Evolutionary conservation across 805 yeast genomes (phyloP).

Genomic region (Saturnispora quitensis): DNA sequence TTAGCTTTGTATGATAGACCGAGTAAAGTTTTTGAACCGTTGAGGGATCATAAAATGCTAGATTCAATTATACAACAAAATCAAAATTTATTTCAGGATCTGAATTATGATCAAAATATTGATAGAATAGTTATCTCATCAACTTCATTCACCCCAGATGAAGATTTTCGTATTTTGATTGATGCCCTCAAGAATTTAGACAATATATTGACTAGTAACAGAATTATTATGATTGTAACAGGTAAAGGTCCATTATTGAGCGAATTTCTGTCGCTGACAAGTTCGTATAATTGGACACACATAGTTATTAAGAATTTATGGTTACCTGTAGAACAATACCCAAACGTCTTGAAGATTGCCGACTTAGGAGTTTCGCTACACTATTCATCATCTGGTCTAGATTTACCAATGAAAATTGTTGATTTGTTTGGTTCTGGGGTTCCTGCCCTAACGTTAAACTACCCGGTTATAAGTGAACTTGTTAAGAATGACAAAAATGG

Average conservation of each 20-base stretch:
- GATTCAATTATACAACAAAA: slow-evolving; percentile 29
- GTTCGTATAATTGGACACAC: slow-evolving; percentile 29
- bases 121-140: slow-evolving; percentile 74
- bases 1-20: slow-evolving; percentile 83
- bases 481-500: slow-evolving; percentile 70
- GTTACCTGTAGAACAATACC: slow-evolving; percentile 75
- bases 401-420: slow-evolving; percentile 93
- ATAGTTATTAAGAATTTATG: slow-evolving; percentile 60
- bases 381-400: slow-evolving; percentile 85
- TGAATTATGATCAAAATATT: slow-evolving; percentile 16
- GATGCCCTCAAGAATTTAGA: slow-evolving; percentile 62
- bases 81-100: slow-evolving; percentile 23
- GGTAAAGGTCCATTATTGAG: slow-evolving; percentile 87
- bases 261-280: slow-evolving; percentile 27
- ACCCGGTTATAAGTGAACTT: slow-evolving; percentile 71
- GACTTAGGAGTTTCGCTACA: slow-evolving; percentile 89
- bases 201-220: slow-evolving; percentile 20
- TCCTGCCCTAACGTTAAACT: slow-evolving; percentile 75
- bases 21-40: slow-evolving; percentile 54
- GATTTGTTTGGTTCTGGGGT: slow-evolving; percentile 95
- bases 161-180: slow-evolving; percentile 64
- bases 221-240: slow-evolving; percentile 69
- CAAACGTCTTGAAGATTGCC: slow-evolving; percentile 60
- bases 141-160: slow-evolving; percentile 95
- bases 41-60: slow-evolving; percentile 22